Base-by-base conservation (phyloP, 306 rosid species). In the Dicorynia guianensis region DNA sequence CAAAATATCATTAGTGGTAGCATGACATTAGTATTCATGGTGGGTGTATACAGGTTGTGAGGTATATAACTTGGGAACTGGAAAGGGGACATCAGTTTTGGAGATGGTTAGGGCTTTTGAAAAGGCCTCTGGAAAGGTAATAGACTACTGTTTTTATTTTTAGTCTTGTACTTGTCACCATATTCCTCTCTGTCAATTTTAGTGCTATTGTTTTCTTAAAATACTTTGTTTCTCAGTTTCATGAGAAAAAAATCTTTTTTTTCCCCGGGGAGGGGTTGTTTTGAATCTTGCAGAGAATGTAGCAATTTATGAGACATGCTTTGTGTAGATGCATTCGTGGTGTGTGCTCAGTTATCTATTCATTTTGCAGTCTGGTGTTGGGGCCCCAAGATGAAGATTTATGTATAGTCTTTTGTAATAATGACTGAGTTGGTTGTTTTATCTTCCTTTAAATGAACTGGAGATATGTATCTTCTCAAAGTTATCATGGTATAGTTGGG, bases 81-180 rank as follows among this genome's bases (percentile, higher is more conserved):
- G 99, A 67, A 93, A 87, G 76, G 99, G 99, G 80, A 93, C 98
- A 53, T 96, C 99, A 6, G 98, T 96, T 63, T 79, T 90, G 87
- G 97, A 96, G 89, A 96, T 96, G 91, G 98, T 96, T 55, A 62
- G 76, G 13, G 94, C 99, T 77, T 96, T 96, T 88, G 99, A 92
- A 76, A 79, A 89, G 83, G 98, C 98, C 75, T 86, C 97, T 39
- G 96, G 89, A 81, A 92, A 89, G 98, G 99, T 96, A 76, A 47
- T 36, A 56, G 38, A 65, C 53, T 64, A 11, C 13, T 44, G 6
- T 67, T 76, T 62, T 19, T 72, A 34, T 67, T 8, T 62, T 55
- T 67, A 38, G 53, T 73, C 36, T 6, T 30, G 17, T 34, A 13
- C 56, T 15, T 46, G 50, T 42, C 44, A 30, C 48, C 17, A 20